Conservation (phyloP, 1,284 basidiomycete species). For the Tetrapyrgos nigripes region DNA sequence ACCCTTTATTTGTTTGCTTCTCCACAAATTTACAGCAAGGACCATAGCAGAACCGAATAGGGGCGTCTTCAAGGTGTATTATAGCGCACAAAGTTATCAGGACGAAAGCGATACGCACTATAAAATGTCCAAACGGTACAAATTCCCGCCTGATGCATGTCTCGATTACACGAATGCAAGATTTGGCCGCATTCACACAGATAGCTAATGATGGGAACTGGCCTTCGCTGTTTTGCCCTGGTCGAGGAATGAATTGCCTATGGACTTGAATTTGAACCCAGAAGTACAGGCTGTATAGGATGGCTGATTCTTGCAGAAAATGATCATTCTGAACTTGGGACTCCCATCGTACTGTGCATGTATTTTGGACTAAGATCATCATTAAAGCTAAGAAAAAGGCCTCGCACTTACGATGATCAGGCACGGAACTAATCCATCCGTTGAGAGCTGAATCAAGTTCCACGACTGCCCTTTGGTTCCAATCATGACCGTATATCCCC, state of each 20-base stretch:
- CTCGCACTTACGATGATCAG: background rate
- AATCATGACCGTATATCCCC: background rate
- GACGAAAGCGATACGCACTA: conserved; percentile 18
- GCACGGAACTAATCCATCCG: background rate
- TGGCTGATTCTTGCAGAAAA: conserved; percentile 67
- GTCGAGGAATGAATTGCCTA: conserved; percentile 17
- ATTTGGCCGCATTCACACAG: conserved; percentile 55
- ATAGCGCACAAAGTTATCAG: background rate
- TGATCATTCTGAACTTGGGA: conserved; percentile 50
- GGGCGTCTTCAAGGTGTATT: background rate
- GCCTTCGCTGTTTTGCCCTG: conserved; percentile 1
- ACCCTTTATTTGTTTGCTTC: conserved; percentile 52
- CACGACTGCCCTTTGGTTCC: background rate
- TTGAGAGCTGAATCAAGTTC: background rate
- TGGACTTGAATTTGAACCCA: conserved; percentile 53
- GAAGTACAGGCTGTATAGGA: conserved; percentile 65
- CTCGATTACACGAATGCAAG: conserved; percentile 46
- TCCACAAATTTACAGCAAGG: conserved; percentile 67
- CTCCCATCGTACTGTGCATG: conserved; percentile 62
- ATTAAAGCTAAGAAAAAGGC: background rate
- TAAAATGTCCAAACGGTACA: background rate
- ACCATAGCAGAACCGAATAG: conserved; percentile 49
- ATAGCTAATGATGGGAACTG: conserved; percentile 54
- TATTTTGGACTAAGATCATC: background rate
- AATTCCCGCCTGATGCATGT: conserved; percentile 12